phyloP scores from a whole-genome alignment of 257 asterid species.

The Cordia subcordata region DNA sequence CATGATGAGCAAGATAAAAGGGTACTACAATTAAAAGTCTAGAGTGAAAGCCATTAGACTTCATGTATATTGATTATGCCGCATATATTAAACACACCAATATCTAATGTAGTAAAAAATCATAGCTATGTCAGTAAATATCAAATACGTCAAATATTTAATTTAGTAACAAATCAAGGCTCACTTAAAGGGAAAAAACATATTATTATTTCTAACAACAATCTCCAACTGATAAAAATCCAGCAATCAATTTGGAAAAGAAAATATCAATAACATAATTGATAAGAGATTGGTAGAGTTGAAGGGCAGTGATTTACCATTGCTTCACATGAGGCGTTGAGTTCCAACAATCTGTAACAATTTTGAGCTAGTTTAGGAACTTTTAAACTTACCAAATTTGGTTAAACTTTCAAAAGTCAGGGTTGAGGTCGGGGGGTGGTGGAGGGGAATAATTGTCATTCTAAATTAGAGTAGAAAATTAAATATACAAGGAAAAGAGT shows the following conservation, averaged over 20 bases:
- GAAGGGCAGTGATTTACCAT: slow-evolving; percentile 38
- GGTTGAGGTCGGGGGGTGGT: too few species aligned
- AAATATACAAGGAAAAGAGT: too few species aligned
- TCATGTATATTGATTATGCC: not conserved
- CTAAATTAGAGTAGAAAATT: too few species aligned
- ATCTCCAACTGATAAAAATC: not conserved
- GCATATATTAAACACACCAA: not conserved
- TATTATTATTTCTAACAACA: too few species aligned
- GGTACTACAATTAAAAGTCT: too few species aligned
- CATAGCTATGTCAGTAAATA: too few species aligned
- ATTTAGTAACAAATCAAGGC: not conserved
- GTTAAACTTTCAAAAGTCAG: too few species aligned
- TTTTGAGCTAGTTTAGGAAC: slow-evolving; percentile 1
- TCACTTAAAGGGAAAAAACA: too few species aligned
- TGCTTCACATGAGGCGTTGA: slow-evolving; percentile 71
- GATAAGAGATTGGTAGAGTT: not conserved
- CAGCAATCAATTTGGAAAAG: not conserved
- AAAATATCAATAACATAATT: not conserved
- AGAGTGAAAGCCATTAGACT: not conserved
- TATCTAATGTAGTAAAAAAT: not conserved
- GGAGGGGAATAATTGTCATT: too few species aligned
- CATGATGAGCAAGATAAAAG: too few species aligned
- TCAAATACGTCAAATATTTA: not conserved
- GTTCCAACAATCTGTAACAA: slow-evolving; percentile 85
- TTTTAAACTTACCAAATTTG: too few species aligned